phyloP scores from a whole-genome alignment of 257 asterid genomes.

The Ehretia macrophylla region DNA sequence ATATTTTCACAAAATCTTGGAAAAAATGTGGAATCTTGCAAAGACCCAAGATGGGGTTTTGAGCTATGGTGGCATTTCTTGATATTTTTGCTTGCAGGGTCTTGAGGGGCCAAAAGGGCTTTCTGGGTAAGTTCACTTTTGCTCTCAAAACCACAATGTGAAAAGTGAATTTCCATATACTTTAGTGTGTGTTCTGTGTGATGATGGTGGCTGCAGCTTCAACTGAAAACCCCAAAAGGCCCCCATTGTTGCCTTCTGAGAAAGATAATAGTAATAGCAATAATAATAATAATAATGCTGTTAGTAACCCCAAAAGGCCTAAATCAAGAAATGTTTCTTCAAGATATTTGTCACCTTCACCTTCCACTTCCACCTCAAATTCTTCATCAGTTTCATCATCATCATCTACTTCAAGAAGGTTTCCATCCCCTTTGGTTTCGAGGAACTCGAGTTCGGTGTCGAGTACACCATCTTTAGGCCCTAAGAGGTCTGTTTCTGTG shows the following conservation, averaged over 20 bases:
- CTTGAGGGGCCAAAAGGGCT: constrained; percentile 23
- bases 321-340: constrained; percentile 62
- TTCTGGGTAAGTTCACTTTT: constrained; percentile 34
- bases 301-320: constrained; percentile 23
- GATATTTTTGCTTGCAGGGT: constrained; percentile 46
- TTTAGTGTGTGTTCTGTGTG: constrained; percentile 28
- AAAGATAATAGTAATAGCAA: constrained; percentile 37
- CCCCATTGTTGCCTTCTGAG: constrained; percentile 85
- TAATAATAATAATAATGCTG: background rate
- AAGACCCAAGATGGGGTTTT: constrained; percentile 31
- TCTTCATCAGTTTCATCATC: constrained; percentile 55
- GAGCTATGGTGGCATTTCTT: constrained; percentile 52
- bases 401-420: constrained; percentile 52
- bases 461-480: constrained; percentile 27
- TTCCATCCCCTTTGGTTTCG: constrained; percentile 48
- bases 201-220: constrained; percentile 93
- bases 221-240: constrained; percentile 47
- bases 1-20: constrained; percentile 18
- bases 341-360: constrained; percentile 49
- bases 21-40: constrained; percentile 37
- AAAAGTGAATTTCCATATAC: constrained; percentile 29
- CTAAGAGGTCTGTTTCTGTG: constrained; percentile 43
- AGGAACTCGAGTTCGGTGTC: constrained; percentile 39
- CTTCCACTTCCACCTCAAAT: constrained; percentile 48
- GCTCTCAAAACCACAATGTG: constrained; percentile 45